Base-by-base conservation (phyloP, 495 filamentous ascomycete species). In the Xylaria scruposa region DNA sequence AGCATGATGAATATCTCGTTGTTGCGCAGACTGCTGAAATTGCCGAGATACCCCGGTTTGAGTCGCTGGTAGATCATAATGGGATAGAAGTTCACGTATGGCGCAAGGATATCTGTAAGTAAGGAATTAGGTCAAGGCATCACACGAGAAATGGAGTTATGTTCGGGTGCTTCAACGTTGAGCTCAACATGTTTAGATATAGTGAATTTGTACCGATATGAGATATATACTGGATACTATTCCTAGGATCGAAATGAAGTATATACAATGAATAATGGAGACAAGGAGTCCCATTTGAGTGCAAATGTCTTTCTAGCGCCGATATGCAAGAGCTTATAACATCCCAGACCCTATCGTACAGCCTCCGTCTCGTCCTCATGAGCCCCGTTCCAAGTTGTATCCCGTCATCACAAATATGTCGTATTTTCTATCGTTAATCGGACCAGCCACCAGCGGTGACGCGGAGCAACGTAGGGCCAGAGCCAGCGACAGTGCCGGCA, bases 401-500 rank as follows among this genome's bases (percentile, higher is more conserved):
- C 58, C 29, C 44, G 3, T 53, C 42, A 7, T 31, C 24, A 44
- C 6, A 63, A 70, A 54, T 8, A 44, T n/a, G 13, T 42, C 33
- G 10, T 49, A 24, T 38, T 6, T 51, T 31, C 10, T 15, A 36
- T 67, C 29, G 19, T 63, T 44, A 63, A 44, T 63, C 60, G 1
- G 53, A 54, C 70, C 63, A 68, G 33, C 76, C 79, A 65, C 81
- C 81, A 31, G 80, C 76, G 63, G 75, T 75, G 47, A 83, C 68
- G 15, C 70, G 77, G 65, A 83, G 64, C 9, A 72, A 1, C 29
- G 66, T 59, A 21, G 81, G 78, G 58, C 72, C 67, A 3, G 56
- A 29, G 15, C 79, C 78, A 6, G 79, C 62, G 9, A 85, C 81
- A 46, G 77, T 77, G 15, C 83, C 83, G 13, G 80, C 75, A 44